These are phyloP conservation scores for Xanthoparmelia taractica DNA, from an alignment of 495 filamentous ascomycete genomes.

Conservation along the genomic window DNA sequence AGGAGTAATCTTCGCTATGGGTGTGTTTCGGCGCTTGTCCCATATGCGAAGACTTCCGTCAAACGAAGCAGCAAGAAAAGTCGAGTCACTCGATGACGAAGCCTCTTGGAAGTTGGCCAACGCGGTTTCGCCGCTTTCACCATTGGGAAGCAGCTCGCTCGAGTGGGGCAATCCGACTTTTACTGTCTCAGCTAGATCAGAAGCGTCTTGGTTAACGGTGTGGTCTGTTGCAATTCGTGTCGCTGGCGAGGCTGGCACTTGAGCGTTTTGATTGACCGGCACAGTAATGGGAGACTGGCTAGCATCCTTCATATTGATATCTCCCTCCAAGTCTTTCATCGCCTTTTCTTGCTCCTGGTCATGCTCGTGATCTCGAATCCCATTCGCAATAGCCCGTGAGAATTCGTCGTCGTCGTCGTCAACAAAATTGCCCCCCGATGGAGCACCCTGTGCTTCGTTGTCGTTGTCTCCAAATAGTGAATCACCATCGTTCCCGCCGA, in stretches of 20 bases:
- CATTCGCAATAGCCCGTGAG: constrained; percentile 65
- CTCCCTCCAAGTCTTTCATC: constrained; percentile 23
- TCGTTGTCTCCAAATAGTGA: constrained; percentile 71
- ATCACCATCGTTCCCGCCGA: constrained; percentile 49
- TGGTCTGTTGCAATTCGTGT: background rate
- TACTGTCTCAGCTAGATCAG: constrained; percentile 17
- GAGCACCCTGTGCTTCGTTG: constrained; percentile 46
- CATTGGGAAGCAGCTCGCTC: constrained; percentile 33
- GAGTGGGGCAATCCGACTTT: constrained; percentile 48
- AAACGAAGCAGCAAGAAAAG: constrained; percentile 78
- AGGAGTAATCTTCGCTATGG: constrained; percentile 70
- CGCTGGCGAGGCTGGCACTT: background rate
- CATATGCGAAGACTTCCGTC: constrained; percentile 86
- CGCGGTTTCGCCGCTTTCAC: background rate
- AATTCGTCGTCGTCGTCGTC: constrained; percentile 89
- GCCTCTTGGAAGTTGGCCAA: constrained; percentile 9
- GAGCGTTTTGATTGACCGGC: constrained; percentile 5
- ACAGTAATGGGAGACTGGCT: constrained; percentile 21
- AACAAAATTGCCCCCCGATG: constrained; percentile 53
- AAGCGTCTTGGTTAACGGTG: constrained; percentile 6
- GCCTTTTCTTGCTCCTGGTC: constrained; percentile 16
- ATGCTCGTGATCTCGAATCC: constrained; percentile 43
- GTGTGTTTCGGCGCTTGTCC: constrained; percentile 72
- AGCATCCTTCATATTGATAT: constrained; percentile 30
- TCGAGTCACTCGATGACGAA: constrained; percentile 49